Evolutionary conservation across 2,329 filamentous ascomycete species (phyloP).

Genomic region (Teratosphaeria zuluensis): DNA sequence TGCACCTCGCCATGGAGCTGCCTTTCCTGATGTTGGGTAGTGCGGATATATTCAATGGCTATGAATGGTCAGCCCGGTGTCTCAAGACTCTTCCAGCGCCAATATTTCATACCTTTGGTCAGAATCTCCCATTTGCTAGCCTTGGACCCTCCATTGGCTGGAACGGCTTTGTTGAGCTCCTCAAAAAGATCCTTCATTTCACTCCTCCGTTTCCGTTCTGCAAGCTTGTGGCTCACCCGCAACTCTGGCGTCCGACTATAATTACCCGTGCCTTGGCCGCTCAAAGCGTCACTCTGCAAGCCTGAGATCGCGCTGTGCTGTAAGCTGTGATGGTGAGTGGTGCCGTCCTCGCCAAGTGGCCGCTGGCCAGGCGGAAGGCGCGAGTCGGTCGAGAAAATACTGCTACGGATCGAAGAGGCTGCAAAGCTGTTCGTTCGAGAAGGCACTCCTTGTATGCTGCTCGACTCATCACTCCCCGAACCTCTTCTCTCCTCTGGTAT

Average conservation of each 20-base stretch:
- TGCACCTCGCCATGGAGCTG: conserved; percentile 29
- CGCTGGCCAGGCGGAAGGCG: conserved; percentile 62
- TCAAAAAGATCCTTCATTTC: conserved; percentile 88
- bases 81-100: not conserved
- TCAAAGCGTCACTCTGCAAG: conserved; percentile 48
- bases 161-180: conserved; percentile 66
- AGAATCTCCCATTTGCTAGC: conserved; percentile 86
- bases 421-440: conserved; percentile 68
- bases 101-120: conserved; percentile 58
- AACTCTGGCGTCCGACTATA: conserved; percentile 77
- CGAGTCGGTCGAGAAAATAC: conserved; percentile 67
- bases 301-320: conserved; percentile 64
- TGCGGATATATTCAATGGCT: conserved; percentile 44
- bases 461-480: conserved; percentile 40
- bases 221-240: conserved; percentile 74
- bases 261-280: conserved; percentile 52
- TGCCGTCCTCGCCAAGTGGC: conserved; percentile 56
- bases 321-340: conserved; percentile 62
- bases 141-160: conserved; percentile 71
- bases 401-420: conserved; percentile 68
- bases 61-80: conserved; percentile 3
- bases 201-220: conserved; percentile 71
- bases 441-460: conserved; percentile 34
- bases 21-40: conserved; percentile 29
- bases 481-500: conserved; percentile 43